A percentile compares a stretch with the other conserved stretches of the same genome.
phyloP scores from a whole-genome alignment of 148 eudicot species.

The Vaccinium myrtillus region DNA sequence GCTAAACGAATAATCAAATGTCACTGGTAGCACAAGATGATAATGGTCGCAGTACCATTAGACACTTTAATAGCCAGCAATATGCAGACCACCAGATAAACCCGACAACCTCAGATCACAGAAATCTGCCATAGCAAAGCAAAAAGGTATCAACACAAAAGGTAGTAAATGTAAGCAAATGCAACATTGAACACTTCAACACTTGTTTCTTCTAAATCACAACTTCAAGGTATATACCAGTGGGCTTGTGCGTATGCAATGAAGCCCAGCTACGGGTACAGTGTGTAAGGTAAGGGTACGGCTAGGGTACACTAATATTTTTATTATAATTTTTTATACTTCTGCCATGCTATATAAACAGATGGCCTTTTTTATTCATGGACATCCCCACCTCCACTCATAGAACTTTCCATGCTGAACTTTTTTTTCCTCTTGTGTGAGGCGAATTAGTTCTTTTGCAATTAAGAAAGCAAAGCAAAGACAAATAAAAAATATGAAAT shows the following conservation, averaged over 20 bases:
- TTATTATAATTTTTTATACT: too few relatives aligned
- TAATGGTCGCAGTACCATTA: conserved; percentile 1
- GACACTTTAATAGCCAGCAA: not conserved
- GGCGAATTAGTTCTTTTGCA: too few relatives aligned
- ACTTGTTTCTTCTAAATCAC: not conserved
- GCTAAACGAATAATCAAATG: not conserved
- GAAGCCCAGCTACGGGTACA: too few relatives aligned
- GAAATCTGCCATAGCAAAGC: conserved; percentile 12
- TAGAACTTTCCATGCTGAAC: too few relatives aligned
- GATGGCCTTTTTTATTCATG: too few relatives aligned
- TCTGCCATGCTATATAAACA: too few relatives aligned
- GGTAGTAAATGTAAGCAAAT: not conserved
- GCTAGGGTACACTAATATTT: too few relatives aligned
- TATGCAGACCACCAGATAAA: not conserved
- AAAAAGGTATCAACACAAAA: conserved; percentile 5
- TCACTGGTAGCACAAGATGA: conserved; percentile 10
- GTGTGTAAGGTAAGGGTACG: too few relatives aligned
- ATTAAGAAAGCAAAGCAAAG: too few relatives aligned
- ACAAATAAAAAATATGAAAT: too few relatives aligned
- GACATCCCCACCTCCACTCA: too few relatives aligned
- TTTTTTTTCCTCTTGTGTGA: too few relatives aligned
- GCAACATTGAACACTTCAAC: not conserved
- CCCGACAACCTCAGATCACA: conserved; percentile 1
- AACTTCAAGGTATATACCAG: not conserved
- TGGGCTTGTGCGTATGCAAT: not conserved